Evolutionary conservation across 768 basidiomycete genomes (phyloP), one percentile per base, ranked within the genome.

Genomic region (Russula virescens): DNA sequence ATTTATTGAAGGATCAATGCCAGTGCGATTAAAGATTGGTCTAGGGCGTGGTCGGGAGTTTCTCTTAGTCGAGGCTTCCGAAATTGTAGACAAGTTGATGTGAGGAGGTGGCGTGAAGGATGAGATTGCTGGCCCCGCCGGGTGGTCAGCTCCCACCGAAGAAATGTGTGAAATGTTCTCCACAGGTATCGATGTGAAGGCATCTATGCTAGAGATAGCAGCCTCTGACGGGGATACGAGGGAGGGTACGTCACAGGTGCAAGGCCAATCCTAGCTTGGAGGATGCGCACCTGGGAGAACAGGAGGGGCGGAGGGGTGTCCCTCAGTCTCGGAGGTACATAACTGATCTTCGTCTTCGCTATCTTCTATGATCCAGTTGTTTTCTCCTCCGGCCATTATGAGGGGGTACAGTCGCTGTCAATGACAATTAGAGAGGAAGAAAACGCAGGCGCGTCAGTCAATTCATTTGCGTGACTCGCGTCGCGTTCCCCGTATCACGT

Each of bases 331-430:
- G 34, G 47, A 5, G 25, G 34, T 46, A 28, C 31, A 23, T 2
- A 63, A 19, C 40, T 64, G 53, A 35, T 62, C 64, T 48, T 67
- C 66, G 43, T 66, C 66, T 49, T 67, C 66, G 19, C 66, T 67
- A n/a, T 65, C 66, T 16, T 57, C 56, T 10, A 67, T 58, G 25
- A 67, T 28, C 66, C 66, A 67, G 23, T 66, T 25, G 43, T 61
- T 60, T n/a, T 53, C 34, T 3, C 14, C 47, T 8, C 28, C 42
- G 16, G 14, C 40, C 57, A 64, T 64, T 26, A 28, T 49, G 38
- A 35, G 38, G 35, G n/a, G 34, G 40, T n/a, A 26, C 1, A 54
- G 21, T 40, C 5, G 38, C 25, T 18, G 14, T 13, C 23, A 18
- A 26, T 14, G 23, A 18, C 10, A 14, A 14, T 11, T 38, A 47